These are phyloP conservation scores for Saccharomyces uvarum DNA, from an alignment of 1,139 yeast genomes.

Conservation along the genomic window DNA sequence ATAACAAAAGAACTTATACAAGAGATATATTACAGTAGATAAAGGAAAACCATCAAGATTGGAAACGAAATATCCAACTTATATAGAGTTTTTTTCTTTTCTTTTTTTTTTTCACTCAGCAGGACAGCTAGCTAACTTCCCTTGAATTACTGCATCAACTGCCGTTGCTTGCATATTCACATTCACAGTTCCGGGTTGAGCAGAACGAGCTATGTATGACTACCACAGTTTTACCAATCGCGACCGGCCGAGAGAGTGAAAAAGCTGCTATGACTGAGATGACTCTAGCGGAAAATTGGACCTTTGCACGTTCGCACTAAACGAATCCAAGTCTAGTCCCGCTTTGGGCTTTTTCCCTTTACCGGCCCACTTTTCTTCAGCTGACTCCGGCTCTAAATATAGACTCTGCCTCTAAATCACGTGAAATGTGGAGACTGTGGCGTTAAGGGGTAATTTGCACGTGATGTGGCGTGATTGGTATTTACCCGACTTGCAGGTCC, in stretches of 20 bases:
- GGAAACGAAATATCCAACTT: background rate
- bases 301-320: background rate
- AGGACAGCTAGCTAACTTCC: background rate
- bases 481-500: background rate
- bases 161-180: background rate
- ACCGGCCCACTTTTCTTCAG: background rate
- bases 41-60: background rate
- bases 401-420: background rate
- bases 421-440: background rate
- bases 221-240: background rate
- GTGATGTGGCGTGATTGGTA: background rate
- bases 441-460: background rate
- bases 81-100: background rate
- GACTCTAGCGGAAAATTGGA: background rate
- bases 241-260: background rate
- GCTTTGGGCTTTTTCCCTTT: background rate
- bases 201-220: background rate
- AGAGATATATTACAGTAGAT: background rate
- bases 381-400: background rate
- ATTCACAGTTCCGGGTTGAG: background rate
- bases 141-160: background rate
- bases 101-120: background rate
- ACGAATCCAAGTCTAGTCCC: background rate
- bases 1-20: background rate
- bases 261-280: background rate